Conservation (phyloP, 192 early-diverging fungal genomes). For the Linderina pennispora region DNA sequence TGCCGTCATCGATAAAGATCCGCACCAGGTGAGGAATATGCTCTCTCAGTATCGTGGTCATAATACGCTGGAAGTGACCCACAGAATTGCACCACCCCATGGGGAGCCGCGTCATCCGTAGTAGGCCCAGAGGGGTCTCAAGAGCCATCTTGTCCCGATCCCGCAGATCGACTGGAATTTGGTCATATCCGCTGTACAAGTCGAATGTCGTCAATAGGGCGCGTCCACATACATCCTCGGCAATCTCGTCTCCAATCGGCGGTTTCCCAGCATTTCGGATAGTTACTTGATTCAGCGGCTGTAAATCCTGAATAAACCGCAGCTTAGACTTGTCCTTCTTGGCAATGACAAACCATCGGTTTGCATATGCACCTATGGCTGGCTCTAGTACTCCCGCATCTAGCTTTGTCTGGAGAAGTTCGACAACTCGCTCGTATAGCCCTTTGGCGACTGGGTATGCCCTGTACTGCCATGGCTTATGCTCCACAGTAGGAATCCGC, state of each 20-base stretch:
- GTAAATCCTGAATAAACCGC: slow-evolving; percentile 6
- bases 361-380: slow-evolving; percentile 1
- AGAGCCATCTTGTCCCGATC: slow-evolving; percentile 2
- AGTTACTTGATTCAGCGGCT: slow-evolving; percentile 1
- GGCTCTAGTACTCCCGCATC: background rate
- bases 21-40: background rate
- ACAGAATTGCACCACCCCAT: slow-evolving; percentile 6
- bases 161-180: background rate
- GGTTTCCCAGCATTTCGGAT: slow-evolving; percentile 4
- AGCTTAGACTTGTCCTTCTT: slow-evolving; percentile 9
- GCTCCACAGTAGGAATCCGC: background rate
- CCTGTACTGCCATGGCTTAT: slow-evolving; percentile 1
- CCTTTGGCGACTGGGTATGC: background rate
- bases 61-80: slow-evolving; percentile 1
- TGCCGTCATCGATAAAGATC: slow-evolving; percentile 5
- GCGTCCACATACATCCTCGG: background rate
- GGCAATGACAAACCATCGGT: slow-evolving; percentile 2
- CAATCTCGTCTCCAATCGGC: slow-evolving; percentile 1
- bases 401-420: slow-evolving; percentile 1
- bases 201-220: slow-evolving; percentile 1
- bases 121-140: slow-evolving; percentile 1
- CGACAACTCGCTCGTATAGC: background rate
- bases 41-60: background rate
- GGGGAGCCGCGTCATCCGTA: slow-evolving; percentile 2
- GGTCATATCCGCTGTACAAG: slow-evolving; percentile 6